phyloP scores from a whole-genome alignment of 2,329 filamentous ascomycete genomes.

The Monosporascus sp. region DNA sequence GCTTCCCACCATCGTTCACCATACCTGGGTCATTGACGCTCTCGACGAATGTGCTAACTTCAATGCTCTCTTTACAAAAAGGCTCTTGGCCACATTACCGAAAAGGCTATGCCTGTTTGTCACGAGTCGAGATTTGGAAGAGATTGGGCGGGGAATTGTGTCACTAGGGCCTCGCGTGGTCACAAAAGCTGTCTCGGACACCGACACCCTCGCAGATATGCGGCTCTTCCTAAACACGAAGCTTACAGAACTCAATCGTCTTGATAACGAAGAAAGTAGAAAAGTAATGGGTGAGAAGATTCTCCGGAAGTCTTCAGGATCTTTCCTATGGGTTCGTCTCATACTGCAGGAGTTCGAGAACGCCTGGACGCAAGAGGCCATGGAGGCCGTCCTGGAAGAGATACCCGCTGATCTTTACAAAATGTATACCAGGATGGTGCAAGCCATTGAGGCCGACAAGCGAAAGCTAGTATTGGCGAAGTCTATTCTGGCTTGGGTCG shows the following conservation, averaged over 20 bases:
- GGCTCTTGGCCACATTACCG: constrained; percentile 7
- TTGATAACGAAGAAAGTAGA: constrained; percentile 3
- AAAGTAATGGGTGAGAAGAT: constrained; percentile 20
- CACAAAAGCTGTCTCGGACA: no score
- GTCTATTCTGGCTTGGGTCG: constrained; percentile 20
- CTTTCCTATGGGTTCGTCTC: constrained; percentile 26
- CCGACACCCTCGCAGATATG: constrained; percentile 17
- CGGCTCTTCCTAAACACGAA: constrained; percentile 14
- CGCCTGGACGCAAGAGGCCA: constrained; percentile 22
- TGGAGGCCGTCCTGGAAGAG: constrained; percentile 19
- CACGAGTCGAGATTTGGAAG: constrained; percentile 21
- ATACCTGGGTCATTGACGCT: constrained; percentile 26
- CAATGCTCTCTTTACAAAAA: not conserved
- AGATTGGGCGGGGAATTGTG: constrained; percentile 18
- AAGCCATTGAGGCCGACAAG: constrained; percentile 13
- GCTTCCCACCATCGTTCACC: constrained; percentile 8
- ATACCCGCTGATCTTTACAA: constrained; percentile 19
- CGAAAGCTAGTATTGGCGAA: constrained; percentile 15
- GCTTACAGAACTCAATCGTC: constrained; percentile 13
- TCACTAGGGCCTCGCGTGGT: constrained; percentile 11
- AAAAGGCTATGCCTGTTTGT: constrained; percentile 19
- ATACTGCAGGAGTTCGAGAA: constrained; percentile 24
- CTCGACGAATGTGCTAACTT: constrained; percentile 24
- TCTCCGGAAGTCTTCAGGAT: constrained; percentile 22
- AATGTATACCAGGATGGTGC: constrained; percentile 20